phyloP scores from a whole-genome alignment of 495 filamentous ascomycete genomes.

The Chlorociboria aeruginascens region DNA sequence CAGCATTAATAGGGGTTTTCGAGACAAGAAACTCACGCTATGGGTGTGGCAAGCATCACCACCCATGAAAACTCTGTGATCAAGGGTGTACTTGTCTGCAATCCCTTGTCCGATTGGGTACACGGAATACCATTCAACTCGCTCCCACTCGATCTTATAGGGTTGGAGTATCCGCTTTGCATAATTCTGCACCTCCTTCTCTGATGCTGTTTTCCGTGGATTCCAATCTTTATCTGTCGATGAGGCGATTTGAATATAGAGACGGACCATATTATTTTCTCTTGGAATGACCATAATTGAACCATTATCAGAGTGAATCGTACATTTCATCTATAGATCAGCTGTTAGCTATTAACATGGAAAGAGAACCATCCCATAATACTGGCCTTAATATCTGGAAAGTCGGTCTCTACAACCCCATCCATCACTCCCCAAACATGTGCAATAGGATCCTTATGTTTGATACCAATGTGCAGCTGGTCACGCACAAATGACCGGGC shows the following conservation, averaged over 20 bases:
- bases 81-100: constrained; percentile 50
- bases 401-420: constrained; percentile 62
- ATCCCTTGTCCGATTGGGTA: constrained; percentile 70
- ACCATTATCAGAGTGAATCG: constrained; percentile 54
- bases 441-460: constrained; percentile 50
- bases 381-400: constrained; percentile 57
- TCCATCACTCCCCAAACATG: constrained; percentile 71
- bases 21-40: constrained; percentile 29
- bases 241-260: constrained; percentile 66
- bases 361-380: constrained; percentile 26
- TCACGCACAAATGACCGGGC: constrained; percentile 47
- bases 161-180: constrained; percentile 57
- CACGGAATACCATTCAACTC: constrained; percentile 54
- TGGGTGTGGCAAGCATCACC: constrained; percentile 81
- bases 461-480: constrained; percentile 49
- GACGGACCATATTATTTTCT: constrained; percentile 59
- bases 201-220: constrained; percentile 48
- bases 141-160: constrained; percentile 58
- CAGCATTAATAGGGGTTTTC: constrained; percentile 21
- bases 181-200: constrained; percentile 52
- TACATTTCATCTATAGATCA: constrained; percentile 70
- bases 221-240: constrained; percentile 50
- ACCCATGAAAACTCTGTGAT: constrained; percentile 61
- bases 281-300: constrained; percentile 70
- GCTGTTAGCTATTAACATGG: neutral